Conservation (phyloP, 495 filamentous ascomycete species). For the Saxophila tyrrhenica region DNA sequence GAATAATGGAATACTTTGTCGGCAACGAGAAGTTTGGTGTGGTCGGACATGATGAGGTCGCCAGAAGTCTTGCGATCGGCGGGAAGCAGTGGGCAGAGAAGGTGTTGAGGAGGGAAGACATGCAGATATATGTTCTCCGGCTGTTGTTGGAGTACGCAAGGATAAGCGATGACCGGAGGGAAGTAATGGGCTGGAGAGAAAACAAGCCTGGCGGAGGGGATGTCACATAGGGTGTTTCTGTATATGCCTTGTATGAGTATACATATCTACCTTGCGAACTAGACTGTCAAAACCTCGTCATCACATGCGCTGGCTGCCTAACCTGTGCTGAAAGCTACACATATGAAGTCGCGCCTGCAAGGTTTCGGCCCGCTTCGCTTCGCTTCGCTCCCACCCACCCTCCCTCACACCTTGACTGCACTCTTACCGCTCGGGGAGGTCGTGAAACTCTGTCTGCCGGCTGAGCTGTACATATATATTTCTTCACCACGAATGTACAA, state of each 20-base stretch:
- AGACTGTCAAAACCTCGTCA: too few species aligned
- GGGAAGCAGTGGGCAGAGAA: constrained; percentile 57
- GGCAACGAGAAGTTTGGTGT: constrained; percentile 33
- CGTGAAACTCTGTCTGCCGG: too few species aligned
- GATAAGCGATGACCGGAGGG: constrained; percentile 52
- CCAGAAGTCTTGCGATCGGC: constrained; percentile 48
- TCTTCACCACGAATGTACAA: too few species aligned
- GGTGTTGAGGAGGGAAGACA: constrained; percentile 59
- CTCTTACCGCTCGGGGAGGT: not conserved
- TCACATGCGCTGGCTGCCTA: too few species aligned
- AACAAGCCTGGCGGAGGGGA: constrained; percentile 5
- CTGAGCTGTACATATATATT: too few species aligned
- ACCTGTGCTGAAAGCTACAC: too few species aligned
- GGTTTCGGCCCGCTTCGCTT: not conserved
- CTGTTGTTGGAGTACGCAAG: constrained; percentile 62
- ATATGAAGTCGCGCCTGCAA: not conserved
- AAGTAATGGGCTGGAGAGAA: constrained; percentile 55
- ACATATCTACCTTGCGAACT: too few species aligned
- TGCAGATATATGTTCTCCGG: constrained; percentile 58
- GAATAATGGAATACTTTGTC: constrained; percentile 69
- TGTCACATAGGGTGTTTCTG: not conserved
- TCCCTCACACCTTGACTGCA: not conserved
- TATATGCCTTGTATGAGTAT: not conserved
- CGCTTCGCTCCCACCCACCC: not conserved
- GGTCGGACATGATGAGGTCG: constrained; percentile 46